These are phyloP conservation scores for Erodium texanum DNA, from an alignment of 441 rosid species.

Conservation along the genomic window DNA sequence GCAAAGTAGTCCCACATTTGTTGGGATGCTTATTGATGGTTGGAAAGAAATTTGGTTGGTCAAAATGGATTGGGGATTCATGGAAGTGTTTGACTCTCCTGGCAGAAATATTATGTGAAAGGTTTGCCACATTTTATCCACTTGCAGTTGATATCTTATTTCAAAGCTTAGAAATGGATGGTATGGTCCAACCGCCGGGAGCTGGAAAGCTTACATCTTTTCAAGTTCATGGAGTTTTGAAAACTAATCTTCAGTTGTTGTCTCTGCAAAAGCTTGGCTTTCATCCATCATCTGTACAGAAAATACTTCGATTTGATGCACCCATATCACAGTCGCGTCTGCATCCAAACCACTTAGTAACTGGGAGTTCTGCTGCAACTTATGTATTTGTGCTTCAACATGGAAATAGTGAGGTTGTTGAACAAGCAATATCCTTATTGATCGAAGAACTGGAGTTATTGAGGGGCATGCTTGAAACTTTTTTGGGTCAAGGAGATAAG, in stretches of 20 bases:
- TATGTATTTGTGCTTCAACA: conserved; percentile 94
- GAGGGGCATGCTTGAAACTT: conserved; percentile 48
- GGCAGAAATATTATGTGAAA: conserved; percentile 90
- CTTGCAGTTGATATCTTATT: conserved; percentile 67
- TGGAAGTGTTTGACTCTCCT: conserved; percentile 94
- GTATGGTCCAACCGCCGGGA: conserved; percentile 28
- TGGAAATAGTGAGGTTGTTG: conserved; percentile 69
- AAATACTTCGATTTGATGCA: conserved; percentile 59
- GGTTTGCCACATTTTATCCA: conserved; percentile 60
- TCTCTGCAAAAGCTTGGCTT: conserved; percentile 89
- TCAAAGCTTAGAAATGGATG: conserved; percentile 56
- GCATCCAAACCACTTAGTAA: conserved; percentile 80
- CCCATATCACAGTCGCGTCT: conserved; percentile 73
- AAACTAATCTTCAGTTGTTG: conserved; percentile 86
- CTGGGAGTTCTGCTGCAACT: conserved; percentile 89
- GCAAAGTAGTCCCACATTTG: conserved; percentile 74
- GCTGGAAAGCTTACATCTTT: conserved; percentile 60
- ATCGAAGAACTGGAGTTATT: conserved; percentile 59
- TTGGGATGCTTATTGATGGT: conserved; percentile 67
- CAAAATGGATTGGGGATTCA: conserved; percentile 75
- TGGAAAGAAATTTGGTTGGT: conserved; percentile 91
- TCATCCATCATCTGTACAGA: conserved; percentile 55
- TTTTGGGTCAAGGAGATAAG: conserved; percentile 32
- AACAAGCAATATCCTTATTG: conserved; percentile 52
- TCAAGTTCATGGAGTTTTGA: conserved; percentile 85